Conservation (phyloP, 1,284 basidiomycete genomes). For the Cryptococcus jaspeensis region DNA sequence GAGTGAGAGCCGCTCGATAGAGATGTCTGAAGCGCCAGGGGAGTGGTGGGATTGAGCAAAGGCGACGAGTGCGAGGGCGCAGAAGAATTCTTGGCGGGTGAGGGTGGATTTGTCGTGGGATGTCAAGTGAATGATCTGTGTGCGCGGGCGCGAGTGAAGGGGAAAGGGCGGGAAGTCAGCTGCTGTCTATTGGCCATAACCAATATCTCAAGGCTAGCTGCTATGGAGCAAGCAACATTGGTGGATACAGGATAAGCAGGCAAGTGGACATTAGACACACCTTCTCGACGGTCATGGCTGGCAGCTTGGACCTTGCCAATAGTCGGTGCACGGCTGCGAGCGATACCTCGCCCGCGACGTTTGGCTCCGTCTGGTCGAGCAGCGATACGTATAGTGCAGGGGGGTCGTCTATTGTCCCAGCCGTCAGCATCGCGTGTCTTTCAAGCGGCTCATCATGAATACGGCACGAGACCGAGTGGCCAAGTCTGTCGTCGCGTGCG, state of each 20-base stretch:
- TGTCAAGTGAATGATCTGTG: conserved; percentile 35
- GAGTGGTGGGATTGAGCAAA: conserved; percentile 58
- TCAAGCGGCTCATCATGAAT: no score
- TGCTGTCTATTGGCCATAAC: no score
- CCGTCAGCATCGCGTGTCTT: not conserved
- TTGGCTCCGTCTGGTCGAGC: conserved; percentile 67
- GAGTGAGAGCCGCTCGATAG: conserved; percentile 72
- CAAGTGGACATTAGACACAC: conserved; percentile 65
- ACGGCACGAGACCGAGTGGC: no score
- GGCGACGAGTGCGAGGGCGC: conserved; percentile 78
- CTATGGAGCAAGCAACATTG: no score
- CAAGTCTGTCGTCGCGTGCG: not conserved
- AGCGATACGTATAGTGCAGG: conserved; percentile 72
- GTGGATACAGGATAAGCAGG: conserved; percentile 46
- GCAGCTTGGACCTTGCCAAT: conserved; percentile 68
- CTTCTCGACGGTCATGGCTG: conserved; percentile 75
- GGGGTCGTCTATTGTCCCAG: conserved; percentile 68
- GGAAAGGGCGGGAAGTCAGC: not conserved
- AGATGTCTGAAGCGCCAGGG: conserved; percentile 38
- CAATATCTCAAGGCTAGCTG: no score
- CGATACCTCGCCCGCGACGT: conserved; percentile 68
- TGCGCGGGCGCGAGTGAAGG: not conserved
- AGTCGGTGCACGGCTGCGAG: conserved; percentile 76
- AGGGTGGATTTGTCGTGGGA: conserved; percentile 53
- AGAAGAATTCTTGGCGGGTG: conserved; percentile 81